phyloP scores from a whole-genome alignment of 352 stramenopile genomes.

The Pythium dissotocum region DNA sequence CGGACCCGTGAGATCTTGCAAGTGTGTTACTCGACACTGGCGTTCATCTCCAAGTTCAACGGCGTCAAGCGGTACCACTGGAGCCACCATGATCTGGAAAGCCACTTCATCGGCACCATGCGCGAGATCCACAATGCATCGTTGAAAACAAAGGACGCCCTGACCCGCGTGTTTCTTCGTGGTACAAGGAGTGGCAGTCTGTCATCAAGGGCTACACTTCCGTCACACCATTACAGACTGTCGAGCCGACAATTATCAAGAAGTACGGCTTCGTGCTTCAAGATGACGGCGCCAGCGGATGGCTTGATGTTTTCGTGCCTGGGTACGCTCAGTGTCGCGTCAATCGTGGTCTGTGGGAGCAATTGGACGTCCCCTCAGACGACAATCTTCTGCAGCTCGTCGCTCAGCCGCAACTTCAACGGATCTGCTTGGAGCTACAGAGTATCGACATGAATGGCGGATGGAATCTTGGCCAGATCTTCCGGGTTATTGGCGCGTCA shows the following conservation, averaged over 20 bases:
- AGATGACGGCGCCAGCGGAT: not conserved
- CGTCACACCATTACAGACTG: not conserved
- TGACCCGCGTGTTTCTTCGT: not conserved
- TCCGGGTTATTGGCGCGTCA: not conserved
- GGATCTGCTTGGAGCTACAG: not conserved
- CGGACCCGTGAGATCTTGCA: not conserved
- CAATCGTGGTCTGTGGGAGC: constrained; percentile 11
- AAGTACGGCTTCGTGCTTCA: not conserved
- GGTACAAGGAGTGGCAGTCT: constrained; percentile 10
- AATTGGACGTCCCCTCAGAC: not conserved
- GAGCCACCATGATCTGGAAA: not conserved
- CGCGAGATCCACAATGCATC: not conserved
- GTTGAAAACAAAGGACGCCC: not conserved
- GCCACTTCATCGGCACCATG: not conserved
- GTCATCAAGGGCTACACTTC: not conserved
- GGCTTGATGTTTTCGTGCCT: constrained; percentile 20
- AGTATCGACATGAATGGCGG: not conserved
- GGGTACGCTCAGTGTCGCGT: constrained; percentile 14
- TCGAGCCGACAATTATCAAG: not conserved
- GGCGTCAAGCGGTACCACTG: not conserved
- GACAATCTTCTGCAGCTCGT: not conserved
- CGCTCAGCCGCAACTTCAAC: not conserved
- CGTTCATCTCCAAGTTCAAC: not conserved
- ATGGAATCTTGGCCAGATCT: not conserved
- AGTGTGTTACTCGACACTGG: not conserved